Percentiles rank a stretch among this genome's conserved stretches.
phyloP scores from a whole-genome alignment of 176 grass and related monocot species.

The Elymus sibiricus region DNA sequence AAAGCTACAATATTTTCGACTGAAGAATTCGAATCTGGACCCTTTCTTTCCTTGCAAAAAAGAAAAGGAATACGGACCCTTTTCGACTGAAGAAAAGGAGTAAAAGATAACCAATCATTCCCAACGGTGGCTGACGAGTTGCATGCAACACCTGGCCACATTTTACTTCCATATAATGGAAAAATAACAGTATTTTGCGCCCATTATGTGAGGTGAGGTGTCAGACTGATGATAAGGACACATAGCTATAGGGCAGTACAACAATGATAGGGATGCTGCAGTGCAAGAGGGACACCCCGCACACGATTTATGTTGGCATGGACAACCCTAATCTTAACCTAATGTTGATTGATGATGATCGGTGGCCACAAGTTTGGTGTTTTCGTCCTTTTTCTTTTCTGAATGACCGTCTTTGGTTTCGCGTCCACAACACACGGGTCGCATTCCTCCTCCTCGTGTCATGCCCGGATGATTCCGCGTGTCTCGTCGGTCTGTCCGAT shows the following conservation, averaged over 20 bases:
- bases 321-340: not conserved
- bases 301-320: too few relatives aligned
- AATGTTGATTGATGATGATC: not conserved
- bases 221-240: constrained; percentile 14
- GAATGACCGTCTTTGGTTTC: too few relatives aligned
- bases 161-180: not conserved
- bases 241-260: not conserved
- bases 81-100: too few relatives aligned
- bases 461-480: too few relatives aligned
- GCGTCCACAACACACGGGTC: too few relatives aligned
- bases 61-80: not conserved
- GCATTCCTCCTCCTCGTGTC: too few relatives aligned
- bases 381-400: not conserved
- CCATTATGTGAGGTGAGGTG: constrained; percentile 24
- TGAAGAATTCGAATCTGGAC: not conserved
- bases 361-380: not conserved
- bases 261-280: not conserved
- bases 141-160: not conserved
- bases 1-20: not conserved
- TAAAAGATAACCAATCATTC: not conserved
- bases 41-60: too few relatives aligned
- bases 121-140: not conserved
- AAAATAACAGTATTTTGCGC: not conserved
- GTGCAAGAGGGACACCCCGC: not conserved
- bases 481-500: not conserved